phyloP scores from a whole-genome alignment of 2,329 filamentous ascomycete species.

The Fusarium burgessii region DNA sequence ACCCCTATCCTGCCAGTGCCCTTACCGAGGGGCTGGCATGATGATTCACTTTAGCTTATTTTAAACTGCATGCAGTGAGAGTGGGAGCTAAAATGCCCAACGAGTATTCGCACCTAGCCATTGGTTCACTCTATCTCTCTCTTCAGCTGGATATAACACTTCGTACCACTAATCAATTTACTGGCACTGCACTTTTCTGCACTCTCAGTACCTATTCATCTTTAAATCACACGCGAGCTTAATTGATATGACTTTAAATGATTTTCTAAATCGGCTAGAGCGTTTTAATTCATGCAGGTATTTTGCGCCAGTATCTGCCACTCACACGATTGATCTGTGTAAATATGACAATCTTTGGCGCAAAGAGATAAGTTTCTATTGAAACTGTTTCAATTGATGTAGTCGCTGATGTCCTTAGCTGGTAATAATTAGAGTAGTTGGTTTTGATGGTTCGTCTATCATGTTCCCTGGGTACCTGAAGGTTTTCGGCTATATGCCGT shows the following conservation, averaged over 20 bases:
- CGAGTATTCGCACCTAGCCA: background rate
- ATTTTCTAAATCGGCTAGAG: conserved; percentile 22
- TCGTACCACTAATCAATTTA: background rate
- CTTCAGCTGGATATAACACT: background rate
- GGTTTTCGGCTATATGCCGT: background rate
- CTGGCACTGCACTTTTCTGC: background rate
- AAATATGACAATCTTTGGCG: background rate
- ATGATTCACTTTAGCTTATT: conserved; percentile 29
- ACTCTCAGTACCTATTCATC: background rate
- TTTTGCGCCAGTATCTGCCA: conserved; percentile 16
- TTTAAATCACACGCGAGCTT: background rate
- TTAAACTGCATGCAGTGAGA: conserved; percentile 29
- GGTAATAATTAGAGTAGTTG: background rate
- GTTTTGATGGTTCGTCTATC: background rate
- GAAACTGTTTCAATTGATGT: background rate
- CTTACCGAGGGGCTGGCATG: conserved; percentile 33
- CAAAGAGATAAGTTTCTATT: background rate
- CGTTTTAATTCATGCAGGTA: conserved; percentile 20
- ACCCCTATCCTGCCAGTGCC: conserved; percentile 8
- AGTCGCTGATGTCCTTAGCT: background rate
- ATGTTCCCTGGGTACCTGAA: background rate
- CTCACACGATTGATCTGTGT: background rate
- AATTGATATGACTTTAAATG: background rate
- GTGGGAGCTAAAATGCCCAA: conserved; percentile 15
- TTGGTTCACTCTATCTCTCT: background rate